Base-by-base conservation (phyloP, 768 basidiomycete genomes). In the Boletus rubropictus region DNA sequence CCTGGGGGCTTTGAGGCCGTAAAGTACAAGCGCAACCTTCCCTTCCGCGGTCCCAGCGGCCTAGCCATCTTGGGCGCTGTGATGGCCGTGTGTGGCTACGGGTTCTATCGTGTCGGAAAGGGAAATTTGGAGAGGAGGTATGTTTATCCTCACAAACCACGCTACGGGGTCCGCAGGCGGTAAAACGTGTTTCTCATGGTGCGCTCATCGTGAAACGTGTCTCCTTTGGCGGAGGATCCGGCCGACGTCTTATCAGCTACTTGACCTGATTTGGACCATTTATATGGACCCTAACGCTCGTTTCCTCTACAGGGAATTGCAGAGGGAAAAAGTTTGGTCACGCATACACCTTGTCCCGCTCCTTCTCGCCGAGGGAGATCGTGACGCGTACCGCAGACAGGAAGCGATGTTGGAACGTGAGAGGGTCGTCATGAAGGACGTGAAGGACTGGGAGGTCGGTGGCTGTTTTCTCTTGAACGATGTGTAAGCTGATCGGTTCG, bases 21-120 rank as follows among this genome's bases (percentile, higher is more conserved):
- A 71, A 85, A 85, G 69, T 99, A 97, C 79, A 94, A 92, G 69
- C 87, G 95, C 56, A 95, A 94, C 69, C 80, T 98, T 39, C 93
- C 95, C 38, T 73, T 90, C 64, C 81, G 87, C 49, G 90, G 90
- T 3, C 91, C 90, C 44, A 81, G 89, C 28, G 92, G 90, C 20
- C 73, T 84, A 46, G 84, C 78, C 54, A 82, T 97, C 60, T 86
- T 97, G 53, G 86, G 81, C 44, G 86, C 82, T n/a, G 87, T 94
- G 56, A 80, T 82, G 53, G 84, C 80, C 50, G 73, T 97, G 54
- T 95, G 89, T 69, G 82, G 78, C 17, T 93, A 82, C 69, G 95
- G 95, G 14, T 93, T 96, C 72, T 97, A 90, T 73, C 81, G 86
- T 49, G 72, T 96, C 51, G 93, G 91, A 64, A 76, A 77, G 75